A percentile compares a stretch with the other conserved stretches of the same genome.
phyloP scores from a whole-genome alignment of 148 eudicot species.

The Salicornia ramosissima region DNA sequence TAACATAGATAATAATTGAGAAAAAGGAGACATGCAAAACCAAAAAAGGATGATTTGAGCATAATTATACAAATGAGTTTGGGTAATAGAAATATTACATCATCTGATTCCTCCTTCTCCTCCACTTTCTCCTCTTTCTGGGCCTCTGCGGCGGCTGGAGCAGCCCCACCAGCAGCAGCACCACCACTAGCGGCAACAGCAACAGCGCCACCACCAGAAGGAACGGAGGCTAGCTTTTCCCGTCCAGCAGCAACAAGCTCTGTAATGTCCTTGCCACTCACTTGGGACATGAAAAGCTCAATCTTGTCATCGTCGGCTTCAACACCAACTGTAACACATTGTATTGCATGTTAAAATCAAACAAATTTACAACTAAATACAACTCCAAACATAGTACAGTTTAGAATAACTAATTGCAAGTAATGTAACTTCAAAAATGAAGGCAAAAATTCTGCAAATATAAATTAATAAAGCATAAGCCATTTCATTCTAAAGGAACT shows the following conservation, averaged over 20 bases:
- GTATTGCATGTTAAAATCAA: neutral
- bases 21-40: no score
- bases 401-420: neutral
- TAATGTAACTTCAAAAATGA: no score
- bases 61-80: no score
- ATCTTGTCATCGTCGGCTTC: slow-evolving; percentile 45
- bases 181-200: slow-evolving; percentile 29
- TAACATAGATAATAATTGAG: no score
- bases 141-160: slow-evolving; percentile 47
- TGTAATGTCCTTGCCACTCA: slow-evolving; percentile 45
- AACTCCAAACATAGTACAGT: no score
- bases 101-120: slow-evolving; percentile 61
- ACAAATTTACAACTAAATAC: neutral
- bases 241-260: slow-evolving; percentile 59
- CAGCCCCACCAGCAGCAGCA: slow-evolving; percentile 30
- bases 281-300: slow-evolving; percentile 46
- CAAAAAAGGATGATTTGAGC: no score
- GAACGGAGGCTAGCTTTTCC: slow-evolving; percentile 60
- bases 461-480: no score
- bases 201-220: slow-evolving; percentile 56
- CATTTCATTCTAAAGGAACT: no score
- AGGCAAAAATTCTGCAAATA: no score
- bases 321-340: slow-evolving; percentile 34
- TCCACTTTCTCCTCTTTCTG: slow-evolving; percentile 50
- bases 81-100: slow-evolving; percentile 24